phyloP scores from a whole-genome alignment of 108 stramenopile genomes.

The Thalassiosira profunda region DNA sequence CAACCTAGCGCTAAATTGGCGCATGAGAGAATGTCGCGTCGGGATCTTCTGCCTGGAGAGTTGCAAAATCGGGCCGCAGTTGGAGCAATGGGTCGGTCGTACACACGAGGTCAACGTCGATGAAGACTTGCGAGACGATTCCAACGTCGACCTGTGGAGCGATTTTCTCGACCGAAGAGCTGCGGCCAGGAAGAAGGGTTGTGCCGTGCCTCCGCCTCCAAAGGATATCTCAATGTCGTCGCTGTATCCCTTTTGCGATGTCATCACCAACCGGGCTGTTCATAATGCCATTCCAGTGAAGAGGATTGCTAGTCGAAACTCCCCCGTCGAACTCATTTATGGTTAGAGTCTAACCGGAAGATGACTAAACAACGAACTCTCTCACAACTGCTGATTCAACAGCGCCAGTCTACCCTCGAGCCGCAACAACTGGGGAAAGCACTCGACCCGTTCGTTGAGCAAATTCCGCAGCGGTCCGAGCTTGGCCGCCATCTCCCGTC shows the following conservation, averaged over 20 bases:
- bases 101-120: slow-evolving; percentile 59
- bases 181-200: background rate
- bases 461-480: slow-evolving; percentile 48
- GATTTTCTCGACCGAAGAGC: slow-evolving; percentile 26
- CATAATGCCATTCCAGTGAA: slow-evolving; percentile 54
- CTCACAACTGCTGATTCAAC: slow-evolving; percentile 51
- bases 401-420: slow-evolving; percentile 50
- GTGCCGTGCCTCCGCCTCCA: slow-evolving; percentile 21
- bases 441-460: slow-evolving; percentile 50
- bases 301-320: slow-evolving; percentile 45
- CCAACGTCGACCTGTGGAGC: slow-evolving; percentile 46
- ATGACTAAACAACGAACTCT: too few species aligned
- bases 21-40: slow-evolving; percentile 54
- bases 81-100: slow-evolving; percentile 37
- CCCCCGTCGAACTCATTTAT: slow-evolving; percentile 58
- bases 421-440: slow-evolving; percentile 45
- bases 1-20: slow-evolving; percentile 61
- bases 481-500: slow-evolving; percentile 38
- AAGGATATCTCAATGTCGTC: slow-evolving; percentile 65
- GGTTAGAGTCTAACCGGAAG: slow-evolving; percentile 21
- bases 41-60: slow-evolving; percentile 57
- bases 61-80: slow-evolving; percentile 17
- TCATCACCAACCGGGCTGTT: slow-evolving; percentile 68
- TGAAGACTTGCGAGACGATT: slow-evolving; percentile 63
- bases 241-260: slow-evolving; percentile 64